Conservation (phyloP, 2,329 filamentous ascomycete genomes). For the Aotearoamyces nothofagi region DNA sequence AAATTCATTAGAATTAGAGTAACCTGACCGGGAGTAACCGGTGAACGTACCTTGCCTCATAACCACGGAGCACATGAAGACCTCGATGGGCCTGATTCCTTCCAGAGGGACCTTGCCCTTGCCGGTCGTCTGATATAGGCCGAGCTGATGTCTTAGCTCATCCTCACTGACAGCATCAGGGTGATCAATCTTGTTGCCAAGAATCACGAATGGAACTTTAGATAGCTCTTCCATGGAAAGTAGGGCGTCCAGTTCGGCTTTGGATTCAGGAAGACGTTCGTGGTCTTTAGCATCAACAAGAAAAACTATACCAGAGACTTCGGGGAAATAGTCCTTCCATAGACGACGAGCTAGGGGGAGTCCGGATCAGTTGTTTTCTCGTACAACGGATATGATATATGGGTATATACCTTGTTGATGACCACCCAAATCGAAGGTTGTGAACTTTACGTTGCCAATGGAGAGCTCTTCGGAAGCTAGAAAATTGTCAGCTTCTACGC, state of each 20-base stretch:
- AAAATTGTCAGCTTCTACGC: conserved; percentile 10
- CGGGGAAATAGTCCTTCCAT: conserved; percentile 95
- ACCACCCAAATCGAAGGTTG: conserved; percentile 84
- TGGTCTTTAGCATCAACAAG: conserved; percentile 95
- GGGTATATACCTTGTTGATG: conserved; percentile 85
- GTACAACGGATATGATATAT: too few species aligned
- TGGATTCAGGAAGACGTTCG: conserved; percentile 86
- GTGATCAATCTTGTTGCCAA: conserved; percentile 99
- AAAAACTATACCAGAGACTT: conserved; percentile 94
- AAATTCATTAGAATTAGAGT: conserved; percentile 9
- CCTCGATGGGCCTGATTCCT: conserved; percentile 86
- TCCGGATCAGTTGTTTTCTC: too few species aligned
- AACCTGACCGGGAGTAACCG: conserved; percentile 1
- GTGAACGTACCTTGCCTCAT: conserved; percentile 69
- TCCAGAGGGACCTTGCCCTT: conserved; percentile 90
- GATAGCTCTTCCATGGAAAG: conserved; percentile 91
- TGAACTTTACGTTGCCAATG: conserved; percentile 88
- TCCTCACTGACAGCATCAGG: conserved; percentile 92
- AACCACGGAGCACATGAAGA: conserved; percentile 98
- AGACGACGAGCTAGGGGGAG: conserved; percentile 65
- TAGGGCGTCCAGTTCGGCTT: conserved; percentile 91
- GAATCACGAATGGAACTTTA: conserved; percentile 90
- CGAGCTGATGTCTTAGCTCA: conserved; percentile 80
- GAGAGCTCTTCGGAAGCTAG: conserved; percentile 79
- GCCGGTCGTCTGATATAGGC: conserved; percentile 89